Conservation (phyloP, 2,329 filamentous ascomycete species). For the Aspergillus piperis region DNA sequence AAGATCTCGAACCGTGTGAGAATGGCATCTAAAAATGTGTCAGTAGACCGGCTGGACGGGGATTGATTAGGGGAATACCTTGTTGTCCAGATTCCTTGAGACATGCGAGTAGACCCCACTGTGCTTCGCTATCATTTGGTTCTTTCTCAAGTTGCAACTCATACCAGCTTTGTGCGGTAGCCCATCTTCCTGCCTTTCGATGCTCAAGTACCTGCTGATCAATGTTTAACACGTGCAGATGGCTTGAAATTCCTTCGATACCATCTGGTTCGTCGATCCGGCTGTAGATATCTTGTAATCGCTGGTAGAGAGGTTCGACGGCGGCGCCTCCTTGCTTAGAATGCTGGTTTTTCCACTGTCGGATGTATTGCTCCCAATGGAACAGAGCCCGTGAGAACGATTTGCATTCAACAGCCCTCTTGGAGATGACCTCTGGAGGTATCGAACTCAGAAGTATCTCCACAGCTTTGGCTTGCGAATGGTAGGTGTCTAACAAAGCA, state of each 20-base stretch:
- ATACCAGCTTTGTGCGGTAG: conserved; percentile 96
- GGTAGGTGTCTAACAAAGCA: conserved; percentile 34
- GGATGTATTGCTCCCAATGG: conserved; percentile 89
- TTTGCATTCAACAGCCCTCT: conserved; percentile 86
- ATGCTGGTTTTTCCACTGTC: conserved; percentile 51
- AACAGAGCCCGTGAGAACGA: conserved; percentile 91
- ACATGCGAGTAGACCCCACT: conserved; percentile 81
- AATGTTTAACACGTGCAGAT: conserved; percentile 82
- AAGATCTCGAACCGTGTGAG: conserved; percentile 85
- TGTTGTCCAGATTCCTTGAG: conserved; percentile 95
- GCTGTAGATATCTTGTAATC: conserved; percentile 89
- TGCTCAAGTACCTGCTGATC: conserved; percentile 93
- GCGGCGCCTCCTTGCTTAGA: conserved; percentile 55
- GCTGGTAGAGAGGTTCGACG: conserved; percentile 67
- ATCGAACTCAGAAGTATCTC: conserved; percentile 71
- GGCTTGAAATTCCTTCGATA: conserved; percentile 88
- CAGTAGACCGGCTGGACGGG: background rate
- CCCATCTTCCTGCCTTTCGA: conserved; percentile 89
- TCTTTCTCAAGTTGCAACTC: conserved; percentile 82
- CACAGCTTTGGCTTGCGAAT: conserved; percentile 60
- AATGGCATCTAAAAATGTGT: conserved; percentile 64
- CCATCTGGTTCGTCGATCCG: conserved; percentile 98
- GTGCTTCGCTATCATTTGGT: conserved; percentile 73
- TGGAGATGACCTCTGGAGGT: conserved; percentile 72
- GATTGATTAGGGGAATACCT: conserved; percentile 54